phyloP scores from a whole-genome alignment of 108 stramenopile species.

The Thalassiosira profunda region DNA sequence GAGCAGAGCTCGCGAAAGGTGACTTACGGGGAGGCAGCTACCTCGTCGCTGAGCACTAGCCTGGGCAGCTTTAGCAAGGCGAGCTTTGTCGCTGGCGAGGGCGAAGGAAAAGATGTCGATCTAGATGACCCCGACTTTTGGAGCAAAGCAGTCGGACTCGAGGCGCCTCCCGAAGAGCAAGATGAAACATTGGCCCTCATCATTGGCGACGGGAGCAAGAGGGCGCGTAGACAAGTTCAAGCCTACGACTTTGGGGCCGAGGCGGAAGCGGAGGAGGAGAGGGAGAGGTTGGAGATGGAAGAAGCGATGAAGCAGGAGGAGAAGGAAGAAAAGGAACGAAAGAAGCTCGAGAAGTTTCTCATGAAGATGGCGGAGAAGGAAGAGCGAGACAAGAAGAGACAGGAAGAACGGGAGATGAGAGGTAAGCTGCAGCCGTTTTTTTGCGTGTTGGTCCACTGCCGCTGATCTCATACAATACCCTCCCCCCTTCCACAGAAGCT shows the following conservation, averaged over 20 bases:
- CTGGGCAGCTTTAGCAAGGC: constrained; percentile 92
- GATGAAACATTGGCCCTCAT: constrained; percentile 65
- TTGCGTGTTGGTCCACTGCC: no score
- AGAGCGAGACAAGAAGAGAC: constrained; percentile 62
- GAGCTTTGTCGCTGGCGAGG: constrained; percentile 90
- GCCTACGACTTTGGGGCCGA: constrained; percentile 76
- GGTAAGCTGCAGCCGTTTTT: background rate
- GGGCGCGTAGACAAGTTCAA: constrained; percentile 83
- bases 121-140: constrained; percentile 97
- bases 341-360: constrained; percentile 57
- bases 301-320: constrained; percentile 59
- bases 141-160: constrained; percentile 81
- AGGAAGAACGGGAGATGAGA: constrained; percentile 46
- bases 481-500: no score
- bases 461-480: constrained; percentile 2
- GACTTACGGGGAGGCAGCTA: constrained; percentile 69
- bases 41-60: constrained; percentile 63
- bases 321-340: constrained; percentile 79
- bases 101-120: constrained; percentile 84
- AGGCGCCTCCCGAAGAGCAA: constrained; percentile 78
- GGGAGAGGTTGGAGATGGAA: constrained; percentile 67
- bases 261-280: constrained; percentile 69
- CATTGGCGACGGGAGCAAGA: constrained; percentile 80
- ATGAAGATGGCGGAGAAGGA: constrained; percentile 55
- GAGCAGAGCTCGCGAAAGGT: constrained; percentile 81